phyloP scores from a whole-genome alignment of 164 flowering plant species.

The Magnolia changhungtana region DNA sequence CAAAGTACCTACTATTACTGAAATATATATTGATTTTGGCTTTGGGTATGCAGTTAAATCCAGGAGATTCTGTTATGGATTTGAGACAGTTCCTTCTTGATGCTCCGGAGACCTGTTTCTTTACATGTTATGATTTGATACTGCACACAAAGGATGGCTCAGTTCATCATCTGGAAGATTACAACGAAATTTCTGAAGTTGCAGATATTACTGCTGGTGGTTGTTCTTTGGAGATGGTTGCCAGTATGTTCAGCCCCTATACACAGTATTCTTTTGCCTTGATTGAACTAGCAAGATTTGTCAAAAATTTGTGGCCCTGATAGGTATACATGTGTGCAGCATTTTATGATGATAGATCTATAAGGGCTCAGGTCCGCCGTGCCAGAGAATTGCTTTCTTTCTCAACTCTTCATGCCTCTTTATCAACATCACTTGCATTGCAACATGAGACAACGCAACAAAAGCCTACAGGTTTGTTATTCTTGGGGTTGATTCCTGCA shows the following conservation, averaged over 20 bases:
- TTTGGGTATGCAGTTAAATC: slow-evolving; percentile 63
- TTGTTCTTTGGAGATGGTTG: slow-evolving; percentile 93
- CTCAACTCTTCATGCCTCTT: slow-evolving; percentile 73
- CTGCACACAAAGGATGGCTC: slow-evolving; percentile 83
- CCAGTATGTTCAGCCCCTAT: slow-evolving; percentile 45
- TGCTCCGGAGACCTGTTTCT: slow-evolving; percentile 90
- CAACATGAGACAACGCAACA: slow-evolving; percentile 67
- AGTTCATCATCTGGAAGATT: slow-evolving; percentile 80
- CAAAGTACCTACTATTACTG: neutral
- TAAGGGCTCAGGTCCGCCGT: slow-evolving; percentile 90
- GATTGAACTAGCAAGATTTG: neutral
- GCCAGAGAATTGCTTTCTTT: slow-evolving; percentile 85
- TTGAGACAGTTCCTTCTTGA: slow-evolving; percentile 96
- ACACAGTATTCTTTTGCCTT: neutral
- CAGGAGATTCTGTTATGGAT: slow-evolving; percentile 99
- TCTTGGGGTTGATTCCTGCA: slow-evolving; percentile 17
- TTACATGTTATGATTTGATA: slow-evolving; percentile 89
- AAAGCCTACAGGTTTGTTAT: slow-evolving; percentile 41
- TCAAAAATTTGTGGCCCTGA: slow-evolving; percentile 15
- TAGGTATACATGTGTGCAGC: slow-evolving; percentile 43
- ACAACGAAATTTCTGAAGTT: slow-evolving; percentile 92
- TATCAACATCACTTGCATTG: slow-evolving; percentile 86
- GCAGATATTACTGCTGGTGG: slow-evolving; percentile 89
- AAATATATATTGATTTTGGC: neutral
- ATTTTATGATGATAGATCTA: slow-evolving; percentile 89